These are phyloP conservation scores for Pugionium cornutum DNA, from an alignment of 345 rosid species.

Conservation along the genomic window DNA sequence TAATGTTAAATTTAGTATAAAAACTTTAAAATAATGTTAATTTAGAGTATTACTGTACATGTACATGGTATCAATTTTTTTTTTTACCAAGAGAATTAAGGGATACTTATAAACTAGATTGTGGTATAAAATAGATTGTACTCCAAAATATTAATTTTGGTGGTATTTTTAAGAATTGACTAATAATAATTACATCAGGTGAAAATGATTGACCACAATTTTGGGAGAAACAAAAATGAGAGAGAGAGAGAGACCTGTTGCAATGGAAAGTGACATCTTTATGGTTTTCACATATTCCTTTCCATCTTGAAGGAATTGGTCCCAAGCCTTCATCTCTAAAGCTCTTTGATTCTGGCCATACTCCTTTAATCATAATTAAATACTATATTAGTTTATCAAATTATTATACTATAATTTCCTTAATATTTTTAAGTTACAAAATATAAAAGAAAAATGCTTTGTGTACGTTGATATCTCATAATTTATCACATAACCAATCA, in stretches of 20 bases:
- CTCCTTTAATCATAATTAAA: slow-evolving; percentile 52
- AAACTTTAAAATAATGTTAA: too few species aligned
- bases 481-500: slow-evolving; percentile 14
- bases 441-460: neutral
- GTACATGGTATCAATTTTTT: too few species aligned
- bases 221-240: slow-evolving; percentile 11
- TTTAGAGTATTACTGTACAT: too few species aligned
- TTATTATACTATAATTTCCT: too few species aligned
- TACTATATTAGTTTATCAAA: slow-evolving; percentile 9
- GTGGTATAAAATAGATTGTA: too few species aligned
- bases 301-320: slow-evolving; percentile 85
- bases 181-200: slow-evolving; percentile 6
- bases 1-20: too few species aligned
- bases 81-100: too few species aligned
- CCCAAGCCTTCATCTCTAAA: slow-evolving; percentile 78
- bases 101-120: too few species aligned
- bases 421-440: too few species aligned
- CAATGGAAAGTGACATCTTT: slow-evolving; percentile 57
- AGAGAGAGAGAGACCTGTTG: slow-evolving; percentile 55
- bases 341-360: slow-evolving; percentile 93
- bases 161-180: too few species aligned
- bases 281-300: slow-evolving; percentile 70
- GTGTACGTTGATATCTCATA: slow-evolving; percentile 5
- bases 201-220: slow-evolving; percentile 18
- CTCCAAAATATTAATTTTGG: too few species aligned